Base-by-base conservation (phyloP, 345 rosid genomes). In the Combretum micranthum region DNA sequence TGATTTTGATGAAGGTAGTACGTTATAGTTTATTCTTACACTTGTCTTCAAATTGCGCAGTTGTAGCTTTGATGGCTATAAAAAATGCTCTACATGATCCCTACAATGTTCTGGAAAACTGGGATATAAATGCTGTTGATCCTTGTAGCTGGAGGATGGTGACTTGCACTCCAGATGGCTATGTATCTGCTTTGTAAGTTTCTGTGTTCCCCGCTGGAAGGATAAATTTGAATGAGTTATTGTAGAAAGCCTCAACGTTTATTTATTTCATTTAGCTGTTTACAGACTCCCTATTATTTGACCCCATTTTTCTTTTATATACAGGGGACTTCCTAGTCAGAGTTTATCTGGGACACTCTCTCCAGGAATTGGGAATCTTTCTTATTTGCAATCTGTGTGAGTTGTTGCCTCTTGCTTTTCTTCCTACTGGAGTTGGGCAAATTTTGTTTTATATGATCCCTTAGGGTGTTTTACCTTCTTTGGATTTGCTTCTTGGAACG, bases 101-200 rank as follows among this genome's bases (percentile, higher is more conserved):
- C 0, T 81, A 90, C 74, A 90, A 80, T 72, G 93, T 90, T 64
- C 72, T 94, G 75, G 99, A 85, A 61, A 79, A 83, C 61, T 94
- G 99, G 97, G 99, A 94, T 77, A 79, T 76, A 51, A 90, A 76
- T 72, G 90, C 96, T 62, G 99, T 94, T 21, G 99, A 90, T 84
- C 97, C 99, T 56, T 94, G 99, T 80, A 88, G 97, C 75, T 94
- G 96, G 99, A 85, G 93, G 73, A 94, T 94, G 99, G 80, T 94
- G 58, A 81, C 95, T 65, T 94, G 99, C 74, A 69, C 92, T 3
- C 1, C 53, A 23, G 93, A 90, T 59, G 96, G 93, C 57, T 85
- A 71, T 80, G 99, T 94, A 72, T 84, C 90, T 68, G 68, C 76
- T 62, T 68, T 94, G 63, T 94, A 71, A 94, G 96, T 78, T 62